These are phyloP conservation scores for Thraustochytrium sp. DNA, from an alignment of 352 stramenopile species.

Conservation along the genomic window DNA sequence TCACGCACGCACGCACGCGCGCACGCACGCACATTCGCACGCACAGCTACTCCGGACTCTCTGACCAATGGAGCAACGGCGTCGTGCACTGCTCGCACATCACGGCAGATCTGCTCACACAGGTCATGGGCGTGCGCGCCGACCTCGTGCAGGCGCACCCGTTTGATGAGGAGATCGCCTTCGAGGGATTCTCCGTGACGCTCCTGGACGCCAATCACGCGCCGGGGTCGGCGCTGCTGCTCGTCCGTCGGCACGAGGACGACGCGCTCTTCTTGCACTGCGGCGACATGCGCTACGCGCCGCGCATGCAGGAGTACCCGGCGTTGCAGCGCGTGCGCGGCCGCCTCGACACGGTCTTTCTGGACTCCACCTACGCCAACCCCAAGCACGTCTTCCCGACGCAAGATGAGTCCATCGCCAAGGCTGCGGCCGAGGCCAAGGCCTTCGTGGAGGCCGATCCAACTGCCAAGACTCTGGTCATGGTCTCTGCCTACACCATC, in stretches of 20 bases:
- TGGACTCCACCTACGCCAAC: slow-evolving; percentile 59
- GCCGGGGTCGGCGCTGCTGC: slow-evolving; percentile 55
- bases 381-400: slow-evolving; percentile 56
- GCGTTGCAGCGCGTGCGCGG: slow-evolving; percentile 43
- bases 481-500: slow-evolving; percentile 58
- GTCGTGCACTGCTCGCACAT: slow-evolving; percentile 21
- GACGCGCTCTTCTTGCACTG: slow-evolving; percentile 52
- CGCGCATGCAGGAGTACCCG: slow-evolving; percentile 53
- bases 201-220: slow-evolving; percentile 59
- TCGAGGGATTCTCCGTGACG: not conserved
- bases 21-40: not conserved
- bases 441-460: not conserved
- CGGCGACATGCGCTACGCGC: slow-evolving; percentile 58
- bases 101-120: not conserved
- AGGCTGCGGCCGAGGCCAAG: slow-evolving; percentile 46
- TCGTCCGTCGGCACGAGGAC: slow-evolving; percentile 49
- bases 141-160: not conserved
- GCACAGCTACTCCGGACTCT: slow-evolving; percentile 7
- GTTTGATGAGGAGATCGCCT: slow-evolving; percentile 8
- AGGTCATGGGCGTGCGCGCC: not conserved
- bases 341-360: slow-evolving; percentile 53
- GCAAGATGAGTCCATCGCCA: slow-evolving; percentile 53
- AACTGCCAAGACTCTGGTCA: slow-evolving; percentile 48
- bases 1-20: no score
- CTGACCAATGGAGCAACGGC: not conserved